Percentiles rank a stretch among this genome's conserved stretches.
Conservation (phyloP, 306 rosid genomes). For the Glycine tomentella region DNA sequence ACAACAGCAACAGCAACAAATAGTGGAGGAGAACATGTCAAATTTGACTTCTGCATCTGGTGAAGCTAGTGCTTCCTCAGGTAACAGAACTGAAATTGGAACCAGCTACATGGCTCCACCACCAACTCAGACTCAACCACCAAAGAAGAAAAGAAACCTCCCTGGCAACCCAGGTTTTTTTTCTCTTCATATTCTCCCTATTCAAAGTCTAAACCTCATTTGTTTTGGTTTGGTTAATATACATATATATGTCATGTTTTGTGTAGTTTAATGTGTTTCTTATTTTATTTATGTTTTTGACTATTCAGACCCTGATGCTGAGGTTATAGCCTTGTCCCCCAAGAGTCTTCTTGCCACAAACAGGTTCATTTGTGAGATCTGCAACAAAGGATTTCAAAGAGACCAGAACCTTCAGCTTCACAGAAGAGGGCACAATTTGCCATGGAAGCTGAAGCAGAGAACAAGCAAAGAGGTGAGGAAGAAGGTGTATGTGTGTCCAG, state of each 20-base stretch:
- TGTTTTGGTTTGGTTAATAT: not conserved
- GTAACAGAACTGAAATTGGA: slow-evolving; percentile 71
- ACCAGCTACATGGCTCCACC: slow-evolving; percentile 56
- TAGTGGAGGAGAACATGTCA: slow-evolving; percentile 85
- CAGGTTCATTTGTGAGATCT: slow-evolving; percentile 91
- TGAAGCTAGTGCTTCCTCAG: slow-evolving; percentile 91
- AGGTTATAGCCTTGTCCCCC: slow-evolving; percentile 88
- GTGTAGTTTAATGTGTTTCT: not conserved
- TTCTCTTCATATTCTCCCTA: not conserved
- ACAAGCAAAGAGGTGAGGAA: slow-evolving; percentile 79
- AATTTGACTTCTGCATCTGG: slow-evolving; percentile 94
- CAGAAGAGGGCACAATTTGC: slow-evolving; percentile 93
- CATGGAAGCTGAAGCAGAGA: slow-evolving; percentile 97
- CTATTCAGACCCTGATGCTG: slow-evolving; percentile 92
- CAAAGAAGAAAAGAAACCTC: slow-evolving; percentile 88
- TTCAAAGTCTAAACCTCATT: not conserved
- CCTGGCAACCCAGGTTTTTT: slow-evolving; percentile 95
- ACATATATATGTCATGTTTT: no score
- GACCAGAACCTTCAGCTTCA: slow-evolving; percentile 98
- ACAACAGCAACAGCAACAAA: slow-evolving; percentile 53
- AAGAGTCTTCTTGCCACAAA: slow-evolving; percentile 83
- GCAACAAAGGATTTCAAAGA: slow-evolving; percentile 92
- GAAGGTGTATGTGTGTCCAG: slow-evolving; percentile 97
- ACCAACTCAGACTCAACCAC: not conserved
- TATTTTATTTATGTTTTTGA: no score